Evolutionary conservation across 2,329 filamentous ascomycete genomes (phyloP).

Genomic region (Phaeosphaeriaceae sp.): DNA sequence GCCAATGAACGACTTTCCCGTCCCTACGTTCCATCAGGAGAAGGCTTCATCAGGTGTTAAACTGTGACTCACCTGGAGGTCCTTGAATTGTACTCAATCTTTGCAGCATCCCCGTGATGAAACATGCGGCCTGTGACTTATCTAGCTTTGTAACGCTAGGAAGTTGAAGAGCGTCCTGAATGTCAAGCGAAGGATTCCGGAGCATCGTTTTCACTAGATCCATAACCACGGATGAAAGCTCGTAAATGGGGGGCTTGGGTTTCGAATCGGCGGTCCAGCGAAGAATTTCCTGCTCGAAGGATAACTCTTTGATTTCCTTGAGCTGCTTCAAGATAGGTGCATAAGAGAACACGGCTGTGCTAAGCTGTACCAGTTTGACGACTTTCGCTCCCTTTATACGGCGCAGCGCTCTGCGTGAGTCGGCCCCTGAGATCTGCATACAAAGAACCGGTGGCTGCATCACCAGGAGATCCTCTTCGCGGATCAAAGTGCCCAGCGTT

Average conservation of each 20-base stretch:
- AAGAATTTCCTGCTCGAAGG: slow-evolving; percentile 63
- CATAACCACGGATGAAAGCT: no score
- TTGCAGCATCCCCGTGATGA: slow-evolving; percentile 61
- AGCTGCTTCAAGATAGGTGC: slow-evolving; percentile 69
- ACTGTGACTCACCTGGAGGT: slow-evolving; percentile 66
- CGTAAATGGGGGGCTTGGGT: no score
- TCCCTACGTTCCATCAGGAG: slow-evolving; percentile 60
- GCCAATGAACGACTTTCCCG: slow-evolving; percentile 78
- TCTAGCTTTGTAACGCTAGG: no score
- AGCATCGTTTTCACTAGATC: no score
- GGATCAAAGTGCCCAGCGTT: slow-evolving; percentile 65
- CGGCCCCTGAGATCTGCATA: no score
- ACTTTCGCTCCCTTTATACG: slow-evolving; percentile 54
- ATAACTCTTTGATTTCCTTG: slow-evolving; percentile 61
- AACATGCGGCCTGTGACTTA: slow-evolving; percentile 62
- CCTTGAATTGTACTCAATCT: slow-evolving; percentile 71
- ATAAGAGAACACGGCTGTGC: slow-evolving; percentile 72
- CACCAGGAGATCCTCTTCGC: slow-evolving; percentile 57
- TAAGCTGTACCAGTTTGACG: slow-evolving; percentile 57
- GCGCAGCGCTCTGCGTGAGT: no score
- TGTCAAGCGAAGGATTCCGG: no score
- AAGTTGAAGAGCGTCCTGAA: no score
- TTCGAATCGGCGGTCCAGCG: no score
- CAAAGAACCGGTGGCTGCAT: slow-evolving; percentile 56
- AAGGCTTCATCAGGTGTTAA: no score